Percentiles rank a stretch among this genome's conserved stretches.
These are phyloP conservation scores for Rhizopus sp. DNA, from an alignment of 371 early-diverging fungal species.

Conservation along the genomic window DNA sequence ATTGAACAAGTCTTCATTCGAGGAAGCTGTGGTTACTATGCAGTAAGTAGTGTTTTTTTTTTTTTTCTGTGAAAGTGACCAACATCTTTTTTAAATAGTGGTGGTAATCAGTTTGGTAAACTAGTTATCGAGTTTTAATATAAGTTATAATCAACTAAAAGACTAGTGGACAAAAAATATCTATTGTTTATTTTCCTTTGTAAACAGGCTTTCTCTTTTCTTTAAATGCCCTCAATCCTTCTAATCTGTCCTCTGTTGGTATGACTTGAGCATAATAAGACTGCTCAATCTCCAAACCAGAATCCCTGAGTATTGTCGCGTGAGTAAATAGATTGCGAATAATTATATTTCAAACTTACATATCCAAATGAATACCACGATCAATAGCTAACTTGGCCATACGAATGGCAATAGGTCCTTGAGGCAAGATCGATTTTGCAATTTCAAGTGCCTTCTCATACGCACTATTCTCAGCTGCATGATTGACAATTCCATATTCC, in stretches of 20 bases:
- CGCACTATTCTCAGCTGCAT: slow-evolving; percentile 67
- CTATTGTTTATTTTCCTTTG: slow-evolving; percentile 62
- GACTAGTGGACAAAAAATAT: background rate
- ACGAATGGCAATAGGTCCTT: slow-evolving; percentile 86
- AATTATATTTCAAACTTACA: slow-evolving; percentile 52
- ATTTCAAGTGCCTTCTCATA: slow-evolving; percentile 78
- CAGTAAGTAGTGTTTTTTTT: slow-evolving; percentile 32
- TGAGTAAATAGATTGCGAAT: background rate
- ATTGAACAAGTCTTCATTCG: slow-evolving; percentile 40
- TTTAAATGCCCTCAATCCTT: slow-evolving; percentile 71
- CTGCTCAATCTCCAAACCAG: slow-evolving; percentile 92
- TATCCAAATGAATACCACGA: slow-evolving; percentile 79
- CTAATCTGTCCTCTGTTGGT: slow-evolving; percentile 92
- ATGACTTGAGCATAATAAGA: slow-evolving; percentile 94
- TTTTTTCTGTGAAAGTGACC: background rate
- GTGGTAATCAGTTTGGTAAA: too few species aligned
- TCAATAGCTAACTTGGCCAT: slow-evolving; percentile 91
- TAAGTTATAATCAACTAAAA: too few species aligned
- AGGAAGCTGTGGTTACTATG: slow-evolving; percentile 58
- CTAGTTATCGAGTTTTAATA: too few species aligned
- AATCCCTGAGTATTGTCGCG: slow-evolving; percentile 49
- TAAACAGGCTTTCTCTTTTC: slow-evolving; percentile 62
- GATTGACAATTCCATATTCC: slow-evolving; percentile 79
- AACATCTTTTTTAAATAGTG: too few species aligned
- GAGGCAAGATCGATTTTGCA: slow-evolving; percentile 82